These are phyloP conservation scores for Epichloe scottii DNA, from an alignment of 2,329 filamentous ascomycete species.

Conservation along the genomic window DNA sequence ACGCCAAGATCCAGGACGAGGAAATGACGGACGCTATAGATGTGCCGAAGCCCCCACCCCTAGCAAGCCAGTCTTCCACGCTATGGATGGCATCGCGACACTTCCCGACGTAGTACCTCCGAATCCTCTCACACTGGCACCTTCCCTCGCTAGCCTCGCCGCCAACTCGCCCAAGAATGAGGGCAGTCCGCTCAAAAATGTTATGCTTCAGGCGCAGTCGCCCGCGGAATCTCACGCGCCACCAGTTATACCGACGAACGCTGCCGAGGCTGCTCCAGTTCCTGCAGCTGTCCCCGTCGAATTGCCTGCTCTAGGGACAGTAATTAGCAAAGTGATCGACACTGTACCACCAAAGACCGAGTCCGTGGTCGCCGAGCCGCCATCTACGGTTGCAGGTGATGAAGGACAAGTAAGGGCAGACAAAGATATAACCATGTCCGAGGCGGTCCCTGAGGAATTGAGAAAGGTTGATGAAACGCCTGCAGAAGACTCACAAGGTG, in stretches of 20 bases:
- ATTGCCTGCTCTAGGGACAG: constrained; percentile 4
- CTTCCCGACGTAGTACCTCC: constrained; percentile 11
- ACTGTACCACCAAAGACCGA: constrained; percentile 8
- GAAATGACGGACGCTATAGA: constrained; percentile 25
- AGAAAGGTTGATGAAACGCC: constrained; percentile 3
- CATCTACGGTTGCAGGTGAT: constrained; percentile 19
- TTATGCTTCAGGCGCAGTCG: constrained; percentile 34
- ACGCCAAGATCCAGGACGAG: constrained; percentile 22
- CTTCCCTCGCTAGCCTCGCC: constrained; percentile 16
- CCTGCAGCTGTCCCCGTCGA: neutral
- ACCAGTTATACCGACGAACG: neutral
- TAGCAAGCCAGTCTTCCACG: constrained; percentile 13
- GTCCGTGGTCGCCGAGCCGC: constrained; percentile 18
- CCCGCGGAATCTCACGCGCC: constrained; percentile 24
- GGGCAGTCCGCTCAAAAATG: constrained; percentile 41
- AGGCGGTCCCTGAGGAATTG: neutral
- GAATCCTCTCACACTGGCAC: constrained; percentile 20
- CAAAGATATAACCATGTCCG: constrained; percentile 10
- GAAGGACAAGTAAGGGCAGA: constrained; percentile 16
- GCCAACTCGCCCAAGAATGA: constrained; percentile 25
- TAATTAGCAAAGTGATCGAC: neutral
- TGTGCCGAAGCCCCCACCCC: constrained; percentile 12
- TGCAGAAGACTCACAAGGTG: neutral
- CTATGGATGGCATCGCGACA: constrained; percentile 14
- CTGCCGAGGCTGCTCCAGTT: neutral